phyloP scores from a whole-genome alignment of 441 rosid species.

The Cnidoscolus chayamansa region DNA sequence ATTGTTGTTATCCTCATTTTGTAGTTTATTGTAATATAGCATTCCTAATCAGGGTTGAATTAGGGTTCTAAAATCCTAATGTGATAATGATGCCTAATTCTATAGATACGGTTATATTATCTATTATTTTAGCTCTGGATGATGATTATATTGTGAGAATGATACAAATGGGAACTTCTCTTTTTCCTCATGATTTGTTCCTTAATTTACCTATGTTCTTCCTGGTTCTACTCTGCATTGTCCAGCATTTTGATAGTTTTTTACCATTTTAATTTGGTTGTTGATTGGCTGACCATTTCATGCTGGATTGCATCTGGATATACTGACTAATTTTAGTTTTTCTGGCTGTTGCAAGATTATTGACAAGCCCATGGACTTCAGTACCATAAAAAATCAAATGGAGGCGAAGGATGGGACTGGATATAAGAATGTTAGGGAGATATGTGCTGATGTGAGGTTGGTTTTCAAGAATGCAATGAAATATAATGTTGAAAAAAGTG shows the following conservation, averaged over 20 bases:
- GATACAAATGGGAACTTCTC: too few species aligned
- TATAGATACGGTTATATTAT: too few species aligned
- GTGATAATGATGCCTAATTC: too few species aligned
- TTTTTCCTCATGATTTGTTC: too few species aligned
- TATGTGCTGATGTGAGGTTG: constrained; percentile 89
- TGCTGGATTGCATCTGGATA: constrained; percentile 2
- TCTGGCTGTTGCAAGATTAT: constrained; percentile 44
- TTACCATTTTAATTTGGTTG: background rate
- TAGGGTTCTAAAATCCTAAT: too few species aligned
- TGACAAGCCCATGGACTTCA: constrained; percentile 97
- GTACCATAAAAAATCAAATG: constrained; percentile 84
- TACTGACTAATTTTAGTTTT: background rate
- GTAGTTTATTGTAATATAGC: too few species aligned
- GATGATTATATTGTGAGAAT: too few species aligned
- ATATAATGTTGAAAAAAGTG: constrained; percentile 78
- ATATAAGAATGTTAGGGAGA: constrained; percentile 87
- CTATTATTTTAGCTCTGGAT: too few species aligned
- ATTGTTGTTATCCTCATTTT: too few species aligned
- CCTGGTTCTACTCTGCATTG: too few species aligned
- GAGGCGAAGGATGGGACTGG: constrained; percentile 87
- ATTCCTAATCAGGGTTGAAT: too few species aligned
- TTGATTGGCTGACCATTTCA: background rate
- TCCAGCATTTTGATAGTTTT: background rate
- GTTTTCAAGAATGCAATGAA: constrained; percentile 97
- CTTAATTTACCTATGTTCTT: too few species aligned